Evolutionary conservation across 306 rosid species (phyloP), one percentile per base, ranked within the genome.

Genomic region (Trifolium subterraneum): DNA sequence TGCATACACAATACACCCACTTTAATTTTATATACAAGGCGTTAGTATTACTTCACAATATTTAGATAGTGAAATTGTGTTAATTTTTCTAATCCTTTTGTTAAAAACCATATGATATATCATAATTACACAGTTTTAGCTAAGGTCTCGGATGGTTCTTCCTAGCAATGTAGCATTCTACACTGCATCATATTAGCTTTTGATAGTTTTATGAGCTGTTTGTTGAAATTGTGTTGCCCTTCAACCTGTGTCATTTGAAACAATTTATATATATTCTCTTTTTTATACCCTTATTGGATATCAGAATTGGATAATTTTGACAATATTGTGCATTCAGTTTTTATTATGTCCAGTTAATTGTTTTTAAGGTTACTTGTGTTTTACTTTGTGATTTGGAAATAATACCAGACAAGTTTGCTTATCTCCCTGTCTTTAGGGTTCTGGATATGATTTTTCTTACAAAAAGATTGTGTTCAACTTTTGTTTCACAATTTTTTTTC

Each of bases 191-290:
- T 71, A 29, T 39, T 70, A n/a, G 2, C 44, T 16, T 42, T 35
- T 44, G 51, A 16, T 19, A 14, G 60, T 59, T 52, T 33, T 6
- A 20, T 76, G 64, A 51, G 63, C 18, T 68, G 25, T 65, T 66
- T 18, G 20, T 39, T 80, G 59, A 41, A 60, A 29, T 29, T 74
- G 66, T 74, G 75, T 59, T 74, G 58, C 48, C 33, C 23, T 80
- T 38, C 59, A 22, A 66, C 19, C 35, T 16, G 12, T 38, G 25
- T 62, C 33, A 2, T 60, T 29, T 36, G 58, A 58, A 73, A 55
- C 36, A 72, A 10, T 10, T 38, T 4, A 7, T 60, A 15, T 60
- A 15, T 60, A 15, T 60, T 19, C 25, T 54, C 47, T 60, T n/a
- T 10, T 70, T 13, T 65, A 47, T 36, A 36, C 22, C 39, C 39